Percentiles rank a stretch among this genome's conserved stretches.
These are phyloP conservation scores for Rubroboletus satanas DNA, from an alignment of 768 basidiomycete species.

Conservation along the genomic window DNA sequence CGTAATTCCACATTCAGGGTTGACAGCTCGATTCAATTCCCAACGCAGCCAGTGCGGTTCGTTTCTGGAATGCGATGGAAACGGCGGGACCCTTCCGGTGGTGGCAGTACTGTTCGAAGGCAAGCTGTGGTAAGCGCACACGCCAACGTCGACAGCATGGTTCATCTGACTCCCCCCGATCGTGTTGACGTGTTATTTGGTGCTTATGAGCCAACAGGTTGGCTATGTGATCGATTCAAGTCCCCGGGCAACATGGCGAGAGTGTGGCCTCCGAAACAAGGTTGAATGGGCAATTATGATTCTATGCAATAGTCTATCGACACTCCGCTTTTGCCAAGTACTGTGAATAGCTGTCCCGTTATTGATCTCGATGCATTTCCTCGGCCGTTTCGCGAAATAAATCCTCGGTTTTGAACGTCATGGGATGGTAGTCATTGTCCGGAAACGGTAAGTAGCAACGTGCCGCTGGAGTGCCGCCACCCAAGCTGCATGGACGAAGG, in stretches of 20 bases:
- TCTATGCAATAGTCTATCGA: not conserved
- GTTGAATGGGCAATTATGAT: not conserved
- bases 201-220: not conserved
- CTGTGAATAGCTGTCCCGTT: not conserved
- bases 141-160: constrained; percentile 11
- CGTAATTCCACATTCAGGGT: not conserved
- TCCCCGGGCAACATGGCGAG: not conserved
- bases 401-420: not conserved
- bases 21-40: constrained; percentile 1
- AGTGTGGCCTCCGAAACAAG: not conserved
- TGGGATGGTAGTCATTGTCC: not conserved
- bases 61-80: not conserved
- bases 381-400: not conserved
- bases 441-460: not conserved
- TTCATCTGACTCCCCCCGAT: not conserved
- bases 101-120: not conserved
- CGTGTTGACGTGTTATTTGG: not conserved
- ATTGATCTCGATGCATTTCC: not conserved
- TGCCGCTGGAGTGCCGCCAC: not conserved
- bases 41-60: constrained; percentile 2
- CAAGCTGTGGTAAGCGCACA: constrained; percentile 8
- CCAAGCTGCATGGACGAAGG: not conserved
- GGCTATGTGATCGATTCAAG: constrained; percentile 1
- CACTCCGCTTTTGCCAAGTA: too few relatives aligned
- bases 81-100: not conserved